phyloP scores from a whole-genome alignment of 2,329 filamentous ascomycete genomes.

The Sclerotinia sclerotiorum region DNA sequence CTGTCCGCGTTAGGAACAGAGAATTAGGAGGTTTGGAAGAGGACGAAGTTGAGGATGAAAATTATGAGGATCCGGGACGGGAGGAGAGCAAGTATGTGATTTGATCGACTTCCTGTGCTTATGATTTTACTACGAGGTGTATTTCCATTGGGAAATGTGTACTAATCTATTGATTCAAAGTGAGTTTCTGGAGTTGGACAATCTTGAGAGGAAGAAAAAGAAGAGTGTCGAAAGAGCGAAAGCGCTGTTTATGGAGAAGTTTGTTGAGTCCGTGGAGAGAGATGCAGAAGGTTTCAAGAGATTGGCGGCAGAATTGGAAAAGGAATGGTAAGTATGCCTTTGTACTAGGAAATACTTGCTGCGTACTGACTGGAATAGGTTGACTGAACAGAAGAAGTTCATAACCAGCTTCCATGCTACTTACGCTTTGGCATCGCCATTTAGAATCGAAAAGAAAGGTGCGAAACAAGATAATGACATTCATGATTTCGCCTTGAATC shows the following conservation, averaged over 20 bases:
- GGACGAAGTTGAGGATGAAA: slow-evolving; percentile 29
- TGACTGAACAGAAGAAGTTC: not conserved
- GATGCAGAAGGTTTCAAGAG: slow-evolving; percentile 2
- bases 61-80: slow-evolving; percentile 35
- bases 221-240: slow-evolving; percentile 3
- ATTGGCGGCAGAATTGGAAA: not conserved
- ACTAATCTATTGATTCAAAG: not conserved
- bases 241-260: slow-evolving; percentile 12
- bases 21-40: not conserved
- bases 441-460: not conserved
- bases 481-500: slow-evolving; percentile 6
- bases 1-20: not conserved
- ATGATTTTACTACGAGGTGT: not conserved
- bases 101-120: not conserved
- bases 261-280: not conserved
- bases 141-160: not conserved
- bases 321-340: not conserved
- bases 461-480: not conserved
- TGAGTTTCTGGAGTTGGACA: slow-evolving; percentile 12
- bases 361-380: not conserved
- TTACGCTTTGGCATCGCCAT: slow-evolving; percentile 4
- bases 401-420: not conserved
- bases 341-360: not conserved
- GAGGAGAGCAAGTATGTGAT: slow-evolving; percentile 35
- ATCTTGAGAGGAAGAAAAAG: slow-evolving; percentile 19